Base-by-base conservation (phyloP, 2,329 filamentous ascomycete genomes). In the Trichophyton benhamiae region DNA sequence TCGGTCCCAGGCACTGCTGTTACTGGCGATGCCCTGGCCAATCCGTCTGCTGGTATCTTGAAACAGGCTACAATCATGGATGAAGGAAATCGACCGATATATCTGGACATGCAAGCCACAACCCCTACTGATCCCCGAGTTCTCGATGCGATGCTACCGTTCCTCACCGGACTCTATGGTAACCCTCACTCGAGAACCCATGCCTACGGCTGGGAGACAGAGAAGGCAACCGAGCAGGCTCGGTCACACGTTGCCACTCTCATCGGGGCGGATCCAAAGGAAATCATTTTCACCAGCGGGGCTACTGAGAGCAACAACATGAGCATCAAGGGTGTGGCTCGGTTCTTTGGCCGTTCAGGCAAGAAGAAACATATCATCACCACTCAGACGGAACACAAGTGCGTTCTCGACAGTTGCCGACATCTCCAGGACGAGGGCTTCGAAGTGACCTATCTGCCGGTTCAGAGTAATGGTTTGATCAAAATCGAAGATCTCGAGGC, bases 291-390 rank as follows among this genome's bases (percentile, higher is more conserved):
- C 77, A 99, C 94, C 5, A 96, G 91, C 69, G 94, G 94, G 61
- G 94, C 94, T 15, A 99, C 94, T 0, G 94, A 99, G 79, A 96
- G 91, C 72, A 99, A 99, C 77, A 99, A 99, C 71, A 99, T 99
- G 94, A 96, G 91, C 75, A 90, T 99, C 78, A 99, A 99, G 78
- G 94, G 94, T 65, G 92, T 99, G 7, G 91, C 94, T 20, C 83
- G 92, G 65, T 99, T 99, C 78, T 96, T 96, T 73, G 91, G 90
- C 66, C 85, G 89, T 62, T 86, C 84, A 1, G 91, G 91, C 69
- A 96, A 96, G 84, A 97, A 97, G 85, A 96, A 88, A 78, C 94
- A 99, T 76, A 92, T 99, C 71, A 91, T 99, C 74, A 99, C 94
- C 25, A 90, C 86, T 44, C 94, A 97, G 78, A 99, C 94, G 0